Evolutionary conservation across 148 eudicot species (phyloP).

Genomic region (Rhododendron henanense): DNA sequence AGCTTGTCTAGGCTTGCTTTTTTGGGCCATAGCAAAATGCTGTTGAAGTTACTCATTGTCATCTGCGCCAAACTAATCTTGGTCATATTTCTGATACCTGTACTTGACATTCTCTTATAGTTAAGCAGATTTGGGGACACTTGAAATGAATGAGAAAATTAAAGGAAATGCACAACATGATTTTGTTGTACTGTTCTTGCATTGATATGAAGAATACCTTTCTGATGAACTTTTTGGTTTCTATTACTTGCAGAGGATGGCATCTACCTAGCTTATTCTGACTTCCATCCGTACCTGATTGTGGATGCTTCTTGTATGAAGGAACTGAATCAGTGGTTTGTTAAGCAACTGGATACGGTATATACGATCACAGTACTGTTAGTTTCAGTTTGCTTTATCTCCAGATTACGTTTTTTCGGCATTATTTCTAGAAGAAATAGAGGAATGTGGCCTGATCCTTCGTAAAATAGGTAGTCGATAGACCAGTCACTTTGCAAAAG

Average conservation of each 20-base stretch:
- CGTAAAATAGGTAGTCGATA: background rate
- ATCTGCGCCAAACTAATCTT: background rate
- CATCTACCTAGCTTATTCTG: constrained; percentile 84
- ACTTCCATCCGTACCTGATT: constrained; percentile 77
- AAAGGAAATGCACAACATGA: background rate
- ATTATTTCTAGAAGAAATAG: background rate
- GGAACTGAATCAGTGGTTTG: constrained; percentile 92
- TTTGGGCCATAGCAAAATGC: background rate
- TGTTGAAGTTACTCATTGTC: background rate
- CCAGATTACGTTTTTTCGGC: background rate
- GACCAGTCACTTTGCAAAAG: background rate
- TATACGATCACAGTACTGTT: background rate
- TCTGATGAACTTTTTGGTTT: constrained; percentile 17
- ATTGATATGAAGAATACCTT: background rate
- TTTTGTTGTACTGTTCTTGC: background rate
- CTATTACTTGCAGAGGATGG: constrained; percentile 64
- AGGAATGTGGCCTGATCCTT: background rate
- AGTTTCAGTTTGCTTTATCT: background rate
- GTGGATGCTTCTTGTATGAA: constrained; percentile 75
- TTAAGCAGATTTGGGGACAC: background rate
- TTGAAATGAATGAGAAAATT: background rate
- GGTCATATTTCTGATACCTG: background rate
- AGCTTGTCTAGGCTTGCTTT: background rate
- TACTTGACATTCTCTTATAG: background rate
- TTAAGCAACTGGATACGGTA: constrained; percentile 95